phyloP scores from a whole-genome alignment of 2,329 filamentous ascomycete species.

The Neonectria magnoliae region DNA sequence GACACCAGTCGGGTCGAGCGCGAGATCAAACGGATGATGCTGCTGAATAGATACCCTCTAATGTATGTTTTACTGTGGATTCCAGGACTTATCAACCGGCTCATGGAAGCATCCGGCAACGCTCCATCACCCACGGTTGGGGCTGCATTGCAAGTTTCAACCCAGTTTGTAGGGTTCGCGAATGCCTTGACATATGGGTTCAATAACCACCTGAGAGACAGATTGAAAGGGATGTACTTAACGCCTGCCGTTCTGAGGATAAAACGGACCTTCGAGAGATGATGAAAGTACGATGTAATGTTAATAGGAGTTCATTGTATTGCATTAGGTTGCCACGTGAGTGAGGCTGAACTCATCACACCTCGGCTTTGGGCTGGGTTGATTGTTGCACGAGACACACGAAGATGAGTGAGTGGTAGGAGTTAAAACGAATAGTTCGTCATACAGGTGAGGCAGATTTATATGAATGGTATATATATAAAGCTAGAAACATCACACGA shows the following conservation, averaged over 20 bases:
- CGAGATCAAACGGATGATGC: conserved; percentile 40
- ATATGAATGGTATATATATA: no score
- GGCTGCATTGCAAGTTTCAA: conserved; percentile 33
- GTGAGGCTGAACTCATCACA: neutral
- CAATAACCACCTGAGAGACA: conserved; percentile 38
- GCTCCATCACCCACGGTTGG: conserved; percentile 21
- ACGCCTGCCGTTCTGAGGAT: conserved; percentile 28
- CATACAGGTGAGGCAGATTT: no score
- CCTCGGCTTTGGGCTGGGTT: neutral
- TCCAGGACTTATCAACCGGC: conserved; percentile 35
- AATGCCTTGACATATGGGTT: conserved; percentile 39
- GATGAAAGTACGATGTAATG: neutral
- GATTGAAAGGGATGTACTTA: conserved; percentile 29
- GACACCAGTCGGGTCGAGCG: conserved; percentile 28
- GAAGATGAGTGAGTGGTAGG: neutral
- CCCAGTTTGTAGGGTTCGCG: conserved; percentile 36
- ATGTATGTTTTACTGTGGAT: conserved; percentile 39
- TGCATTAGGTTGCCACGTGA: neutral
- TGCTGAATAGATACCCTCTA: conserved; percentile 38
- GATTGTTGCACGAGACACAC: neutral
- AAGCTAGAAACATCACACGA: no score
- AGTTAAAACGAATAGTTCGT: neutral
- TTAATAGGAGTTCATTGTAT: neutral
- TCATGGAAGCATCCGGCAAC: conserved; percentile 33
- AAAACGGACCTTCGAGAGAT: neutral